phyloP scores from a whole-genome alignment of 2,329 filamentous ascomycete genomes.

The Nectriaceae sp. region DNA sequence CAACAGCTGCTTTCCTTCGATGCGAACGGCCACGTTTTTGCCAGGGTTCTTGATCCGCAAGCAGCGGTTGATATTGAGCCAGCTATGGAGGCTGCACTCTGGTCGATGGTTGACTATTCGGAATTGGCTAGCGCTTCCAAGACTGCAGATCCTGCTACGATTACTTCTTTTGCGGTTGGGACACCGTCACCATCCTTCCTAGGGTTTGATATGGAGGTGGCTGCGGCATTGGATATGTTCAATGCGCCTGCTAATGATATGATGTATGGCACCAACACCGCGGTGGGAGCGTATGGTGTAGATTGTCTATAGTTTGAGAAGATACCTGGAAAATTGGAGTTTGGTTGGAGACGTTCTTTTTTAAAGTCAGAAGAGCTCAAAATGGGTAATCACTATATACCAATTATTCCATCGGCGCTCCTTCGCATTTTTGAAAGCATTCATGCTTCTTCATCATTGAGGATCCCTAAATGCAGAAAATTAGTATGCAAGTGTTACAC shows the following conservation, averaged over 20 bases:
- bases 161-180: background rate
- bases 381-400: too few species aligned
- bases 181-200: constrained; percentile 3
- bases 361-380: too few species aligned
- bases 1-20: constrained; percentile 7
- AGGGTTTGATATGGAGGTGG: constrained; percentile 3
- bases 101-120: constrained; percentile 13
- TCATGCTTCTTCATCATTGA: too few species aligned
- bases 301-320: background rate
- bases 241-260: background rate
- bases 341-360: too few species aligned
- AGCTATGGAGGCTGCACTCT: constrained; percentile 7
- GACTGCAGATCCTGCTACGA: background rate
- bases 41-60: constrained; percentile 5
- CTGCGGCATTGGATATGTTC: background rate
- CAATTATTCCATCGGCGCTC: too few species aligned
- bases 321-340: too few species aligned
- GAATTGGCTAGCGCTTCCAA: background rate
- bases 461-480: too few species aligned
- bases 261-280: background rate
- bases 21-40: constrained; percentile 1
- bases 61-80: constrained; percentile 2
- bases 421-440: too few species aligned
- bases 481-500: too few species aligned
- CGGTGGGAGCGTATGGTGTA: background rate